phyloP scores from a whole-genome alignment of 2,329 filamentous ascomycete species.

The Geoglossum cookeanum region DNA sequence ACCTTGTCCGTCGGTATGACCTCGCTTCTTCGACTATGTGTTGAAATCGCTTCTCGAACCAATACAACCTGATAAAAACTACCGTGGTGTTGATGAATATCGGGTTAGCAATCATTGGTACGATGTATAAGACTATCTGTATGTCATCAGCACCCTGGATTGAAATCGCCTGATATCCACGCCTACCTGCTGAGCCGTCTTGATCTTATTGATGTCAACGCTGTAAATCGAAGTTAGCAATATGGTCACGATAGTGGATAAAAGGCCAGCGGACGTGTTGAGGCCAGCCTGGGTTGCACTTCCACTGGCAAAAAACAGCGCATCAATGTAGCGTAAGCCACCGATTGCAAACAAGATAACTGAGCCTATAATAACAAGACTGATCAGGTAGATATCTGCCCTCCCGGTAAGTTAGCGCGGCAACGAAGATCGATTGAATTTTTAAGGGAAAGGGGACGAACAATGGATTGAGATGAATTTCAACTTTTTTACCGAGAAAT shows the following conservation, averaged over 20 bases:
- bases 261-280: slow-evolving; percentile 40
- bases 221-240: slow-evolving; percentile 13
- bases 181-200: slow-evolving; percentile 27
- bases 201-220: slow-evolving; percentile 28
- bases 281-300: slow-evolving; percentile 81
- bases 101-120: slow-evolving; percentile 58
- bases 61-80: slow-evolving; percentile 84
- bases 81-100: slow-evolving; percentile 73
- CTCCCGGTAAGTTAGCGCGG: background rate
- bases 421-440: background rate
- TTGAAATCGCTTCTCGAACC: slow-evolving; percentile 95
- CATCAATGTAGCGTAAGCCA: slow-evolving; percentile 60
- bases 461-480: slow-evolving; percentile 72
- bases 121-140: slow-evolving; percentile 51
- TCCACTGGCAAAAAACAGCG: slow-evolving; percentile 73
- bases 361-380: slow-evolving; percentile 52
- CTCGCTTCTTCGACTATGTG: slow-evolving; percentile 58
- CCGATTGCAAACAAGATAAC: slow-evolving; percentile 52
- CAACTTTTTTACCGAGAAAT: slow-evolving; percentile 27
- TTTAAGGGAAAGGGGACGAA: slow-evolving; percentile 23
- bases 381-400: slow-evolving; percentile 61
- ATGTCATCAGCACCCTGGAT: background rate
- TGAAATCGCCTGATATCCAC: background rate
- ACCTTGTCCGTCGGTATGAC: slow-evolving; percentile 43
- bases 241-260: slow-evolving; percentile 7